Evolutionary conservation across 768 basidiomycete genomes (phyloP), one percentile per base, ranked within the genome.

Genomic region (Lanmaoa rubissima): DNA sequence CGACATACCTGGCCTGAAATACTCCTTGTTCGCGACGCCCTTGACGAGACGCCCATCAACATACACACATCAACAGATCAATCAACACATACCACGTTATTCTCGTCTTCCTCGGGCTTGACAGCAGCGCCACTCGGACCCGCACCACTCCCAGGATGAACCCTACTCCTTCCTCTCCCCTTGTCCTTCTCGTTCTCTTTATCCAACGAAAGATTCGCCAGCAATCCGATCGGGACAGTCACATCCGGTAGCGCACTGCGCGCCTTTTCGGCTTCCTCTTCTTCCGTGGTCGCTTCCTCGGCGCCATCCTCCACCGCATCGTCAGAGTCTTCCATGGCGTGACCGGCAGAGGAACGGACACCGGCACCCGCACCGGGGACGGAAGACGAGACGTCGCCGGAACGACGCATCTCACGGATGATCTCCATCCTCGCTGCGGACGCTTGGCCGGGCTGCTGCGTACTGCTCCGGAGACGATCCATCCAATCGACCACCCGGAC

Each of bases 1-100:
- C 0, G 24, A 57, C 65, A 52, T 53, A 86, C 89, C 90, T 47
- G 90, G 90, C 79, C 82, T 78, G 74, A 92, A 93, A 65, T 86
- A 93, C 48, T 79, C 82, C 66, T 83, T 86, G 68, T 88, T 91
- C 34, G 91, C 91, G 21, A 92, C 85, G 21, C 91, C 90, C 87
- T 90, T 66, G 40, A 31, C 14, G 31, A 48, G 48, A 31, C 13
- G 36, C 36, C 41, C 49, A 11, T 68, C 51, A 68, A 26, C 43
- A 53, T 3, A 28, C 28, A 28, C 34, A 35, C 74, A 24, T 24
- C 21, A 24, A 24, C 21, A 24, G 21, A 24, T 24, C 21, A 24
- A 24, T 24, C 21, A 24, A 24, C 21, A 24, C 70, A 71, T 77
- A 75, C 86, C 59, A 90, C 81, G 56, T 87, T 82, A 51, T 88